Conservation (phyloP, 345 rosid genomes). For the Arabidopsis arenosa region DNA sequence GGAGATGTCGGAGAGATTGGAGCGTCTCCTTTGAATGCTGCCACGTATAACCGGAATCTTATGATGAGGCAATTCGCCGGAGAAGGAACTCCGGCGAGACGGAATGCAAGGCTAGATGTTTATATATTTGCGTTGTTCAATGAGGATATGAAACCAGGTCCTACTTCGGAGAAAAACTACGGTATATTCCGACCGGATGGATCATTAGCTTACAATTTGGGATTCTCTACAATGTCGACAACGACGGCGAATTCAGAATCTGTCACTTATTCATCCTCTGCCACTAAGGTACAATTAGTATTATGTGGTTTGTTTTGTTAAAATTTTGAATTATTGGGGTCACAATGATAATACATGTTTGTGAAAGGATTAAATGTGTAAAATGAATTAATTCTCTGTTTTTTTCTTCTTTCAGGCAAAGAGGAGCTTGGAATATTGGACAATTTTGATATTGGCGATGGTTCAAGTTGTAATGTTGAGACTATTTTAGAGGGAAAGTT, state of each 20-base stretch:
- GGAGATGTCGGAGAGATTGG: conserved; percentile 81
- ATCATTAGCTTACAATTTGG: conserved; percentile 82
- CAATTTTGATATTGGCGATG: conserved; percentile 71
- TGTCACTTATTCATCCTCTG: conserved; percentile 75
- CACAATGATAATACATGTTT: neutral
- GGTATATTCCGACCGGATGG: conserved; percentile 92
- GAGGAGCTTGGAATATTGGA: conserved; percentile 71
- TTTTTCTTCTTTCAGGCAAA: conserved; percentile 56
- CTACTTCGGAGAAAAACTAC: conserved; percentile 85
- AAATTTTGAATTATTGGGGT: neutral
- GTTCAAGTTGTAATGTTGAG: conserved; percentile 60
- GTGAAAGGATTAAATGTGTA: conserved; percentile 9
- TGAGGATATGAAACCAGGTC: conserved; percentile 93
- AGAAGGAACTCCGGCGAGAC: conserved; percentile 91
- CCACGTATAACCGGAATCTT: conserved; percentile 70
- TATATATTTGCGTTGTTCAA: conserved; percentile 92
- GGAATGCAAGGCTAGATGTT: conserved; percentile 62
- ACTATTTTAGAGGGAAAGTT: conserved; percentile 45
- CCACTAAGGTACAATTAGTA: conserved; percentile 60
- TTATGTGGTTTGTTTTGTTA: neutral
- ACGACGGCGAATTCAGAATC: conserved; percentile 51
- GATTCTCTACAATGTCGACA: conserved; percentile 63
- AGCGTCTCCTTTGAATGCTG: conserved; percentile 76
- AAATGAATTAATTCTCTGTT: conserved; percentile 15
- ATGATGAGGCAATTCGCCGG: conserved; percentile 69